A percentile compares a stretch with the other conserved stretches of the same genome.
Conservation (phyloP, 2,329 filamentous ascomycete genomes). For the Xylaria sp. region DNA sequence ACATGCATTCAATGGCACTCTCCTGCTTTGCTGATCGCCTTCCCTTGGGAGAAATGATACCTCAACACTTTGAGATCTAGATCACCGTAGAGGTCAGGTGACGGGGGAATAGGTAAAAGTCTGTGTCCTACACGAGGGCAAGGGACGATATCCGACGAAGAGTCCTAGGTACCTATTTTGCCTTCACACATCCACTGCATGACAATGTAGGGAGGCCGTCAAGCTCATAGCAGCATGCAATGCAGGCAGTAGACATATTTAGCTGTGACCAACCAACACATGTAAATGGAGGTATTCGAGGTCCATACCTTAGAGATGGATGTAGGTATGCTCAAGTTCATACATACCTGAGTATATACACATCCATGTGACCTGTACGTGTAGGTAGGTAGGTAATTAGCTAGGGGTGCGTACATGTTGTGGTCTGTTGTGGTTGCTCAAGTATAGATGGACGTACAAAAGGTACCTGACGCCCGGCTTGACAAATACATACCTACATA, state of each 20-base stretch:
- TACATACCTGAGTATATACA: no score
- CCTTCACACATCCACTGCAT: neutral
- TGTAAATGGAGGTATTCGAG: neutral
- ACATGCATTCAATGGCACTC: no score
- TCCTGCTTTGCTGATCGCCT: neutral
- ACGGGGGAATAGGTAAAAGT: no score
- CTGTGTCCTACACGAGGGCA: neutral
- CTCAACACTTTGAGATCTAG: neutral
- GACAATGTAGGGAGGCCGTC: no score
- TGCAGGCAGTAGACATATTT: neutral
- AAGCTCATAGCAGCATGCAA: neutral
- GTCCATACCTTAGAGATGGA: neutral
- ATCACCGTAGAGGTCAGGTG: neutral
- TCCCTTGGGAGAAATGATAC: neutral
- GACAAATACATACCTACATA: no score
- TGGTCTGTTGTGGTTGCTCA: neutral
- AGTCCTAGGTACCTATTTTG: neutral
- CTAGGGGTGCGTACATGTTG: no score
- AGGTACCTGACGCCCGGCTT: no score
- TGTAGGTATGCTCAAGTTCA: neutral
- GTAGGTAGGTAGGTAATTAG: no score
- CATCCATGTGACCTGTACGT: no score
- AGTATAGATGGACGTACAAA: no score
- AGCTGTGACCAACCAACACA: neutral
- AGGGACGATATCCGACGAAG: neutral